Conservation (phyloP, 2,329 filamentous ascomycete species). For the Phialocephala subalpina region DNA sequence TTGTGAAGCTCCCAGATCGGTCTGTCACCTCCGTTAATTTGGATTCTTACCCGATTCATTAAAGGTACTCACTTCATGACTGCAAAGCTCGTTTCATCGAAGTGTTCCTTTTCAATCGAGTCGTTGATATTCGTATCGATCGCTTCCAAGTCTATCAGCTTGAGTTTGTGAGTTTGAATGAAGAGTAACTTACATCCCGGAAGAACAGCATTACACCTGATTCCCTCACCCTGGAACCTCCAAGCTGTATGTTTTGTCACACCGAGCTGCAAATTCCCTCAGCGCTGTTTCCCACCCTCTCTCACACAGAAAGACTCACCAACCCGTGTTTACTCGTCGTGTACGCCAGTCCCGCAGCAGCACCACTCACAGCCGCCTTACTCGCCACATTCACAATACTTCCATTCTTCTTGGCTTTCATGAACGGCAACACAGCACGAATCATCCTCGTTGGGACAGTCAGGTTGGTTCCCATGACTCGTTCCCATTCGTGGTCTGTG, state of each 20-base stretch:
- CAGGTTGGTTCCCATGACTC: constrained; percentile 51
- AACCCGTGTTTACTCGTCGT: constrained; percentile 54
- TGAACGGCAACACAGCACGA: constrained; percentile 51
- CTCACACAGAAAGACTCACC: no score
- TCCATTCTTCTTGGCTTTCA: constrained; percentile 49
- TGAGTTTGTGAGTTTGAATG: neutral
- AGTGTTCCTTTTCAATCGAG: constrained; percentile 32
- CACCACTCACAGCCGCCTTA: constrained; percentile 48
- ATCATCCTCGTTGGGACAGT: constrained; percentile 54
- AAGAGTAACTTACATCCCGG: constrained; percentile 45
- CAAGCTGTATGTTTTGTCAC: constrained; percentile 57
- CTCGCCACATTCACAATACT: constrained; percentile 52
- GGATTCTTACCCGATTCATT: neutral
- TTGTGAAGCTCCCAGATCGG: constrained; percentile 45
- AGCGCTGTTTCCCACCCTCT: no score
- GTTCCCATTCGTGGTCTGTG: constrained; percentile 49
- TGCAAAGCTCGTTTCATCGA: constrained; percentile 39
- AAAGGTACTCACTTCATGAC: constrained; percentile 35
- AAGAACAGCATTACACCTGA: constrained; percentile 55
- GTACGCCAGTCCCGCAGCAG: constrained; percentile 52
- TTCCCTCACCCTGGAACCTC: constrained; percentile 52
- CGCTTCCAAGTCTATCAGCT: constrained; percentile 15
- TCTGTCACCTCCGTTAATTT: constrained; percentile 20
- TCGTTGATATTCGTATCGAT: constrained; percentile 32
- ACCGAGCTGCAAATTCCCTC: no score